These are phyloP conservation scores for Metarhizium rileyi DNA, from an alignment of 2,329 filamentous ascomycete genomes.

Conservation along the genomic window DNA sequence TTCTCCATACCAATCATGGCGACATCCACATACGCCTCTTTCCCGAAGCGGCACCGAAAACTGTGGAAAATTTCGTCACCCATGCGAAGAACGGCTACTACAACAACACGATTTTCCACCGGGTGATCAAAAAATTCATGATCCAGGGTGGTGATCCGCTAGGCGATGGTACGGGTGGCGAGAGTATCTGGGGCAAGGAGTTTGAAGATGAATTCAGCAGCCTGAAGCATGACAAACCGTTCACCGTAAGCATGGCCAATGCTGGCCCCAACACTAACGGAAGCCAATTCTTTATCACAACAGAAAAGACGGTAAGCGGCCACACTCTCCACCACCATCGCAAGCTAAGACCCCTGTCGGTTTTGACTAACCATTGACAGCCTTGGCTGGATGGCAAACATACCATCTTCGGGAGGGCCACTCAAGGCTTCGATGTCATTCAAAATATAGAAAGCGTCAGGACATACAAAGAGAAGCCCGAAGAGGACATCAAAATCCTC, in stretches of 20 bases:
- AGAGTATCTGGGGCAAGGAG: constrained; percentile 86
- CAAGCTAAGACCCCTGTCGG: constrained; percentile 4
- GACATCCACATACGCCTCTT: constrained; percentile 92
- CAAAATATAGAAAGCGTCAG: constrained; percentile 90
- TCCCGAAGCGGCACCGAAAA: constrained; percentile 83
- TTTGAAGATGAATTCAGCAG: constrained; percentile 93
- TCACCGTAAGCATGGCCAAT: constrained; percentile 96
- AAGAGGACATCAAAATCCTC: constrained; percentile 95
- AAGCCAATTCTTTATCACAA: constrained; percentile 97
- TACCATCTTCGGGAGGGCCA: constrained; percentile 86
- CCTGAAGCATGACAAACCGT: constrained; percentile 88
- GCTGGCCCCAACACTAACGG: constrained; percentile 92
- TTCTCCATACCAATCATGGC: constrained; percentile 86
- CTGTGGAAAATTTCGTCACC: constrained; percentile 95
- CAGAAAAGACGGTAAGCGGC: constrained; percentile 73
- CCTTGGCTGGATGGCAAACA: constrained; percentile 95
- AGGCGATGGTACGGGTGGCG: constrained; percentile 80
- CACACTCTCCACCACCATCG: neutral
- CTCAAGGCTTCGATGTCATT: constrained; percentile 86
- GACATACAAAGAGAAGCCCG: constrained; percentile 84
- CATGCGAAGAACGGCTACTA: constrained; percentile 88
- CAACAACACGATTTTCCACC: constrained; percentile 95
- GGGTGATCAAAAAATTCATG: constrained; percentile 98
- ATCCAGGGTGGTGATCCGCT: constrained; percentile 95
- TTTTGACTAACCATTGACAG: constrained; percentile 23